phyloP scores from a whole-genome alignment of 495 filamentous ascomycete genomes.

The Hypoxylon fragiforme region DNA sequence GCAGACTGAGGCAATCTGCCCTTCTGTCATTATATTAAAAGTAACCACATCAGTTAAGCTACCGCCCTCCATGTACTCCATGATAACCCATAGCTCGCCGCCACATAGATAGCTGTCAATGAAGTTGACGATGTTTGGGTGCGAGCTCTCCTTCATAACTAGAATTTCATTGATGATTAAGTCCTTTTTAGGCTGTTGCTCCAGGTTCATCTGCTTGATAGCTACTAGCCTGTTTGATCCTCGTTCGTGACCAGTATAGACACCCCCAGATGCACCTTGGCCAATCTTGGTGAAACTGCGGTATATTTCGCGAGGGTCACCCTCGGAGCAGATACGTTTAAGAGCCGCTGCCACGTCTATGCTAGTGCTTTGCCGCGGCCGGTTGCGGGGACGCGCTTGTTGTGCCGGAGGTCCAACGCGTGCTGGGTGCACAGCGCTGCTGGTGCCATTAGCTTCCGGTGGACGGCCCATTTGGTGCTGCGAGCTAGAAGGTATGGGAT shows the following conservation, averaged over 20 bases:
- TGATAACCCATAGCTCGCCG: conserved; percentile 95
- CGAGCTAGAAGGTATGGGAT: conserved; percentile 56
- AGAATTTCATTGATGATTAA: conserved; percentile 98
- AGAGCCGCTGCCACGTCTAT: conserved; percentile 83
- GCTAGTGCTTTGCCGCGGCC: conserved; percentile 68
- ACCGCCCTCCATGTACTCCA: conserved; percentile 99
- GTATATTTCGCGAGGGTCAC: conserved; percentile 86
- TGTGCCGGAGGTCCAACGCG: conserved; percentile 48
- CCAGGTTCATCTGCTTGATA: conserved; percentile 99
- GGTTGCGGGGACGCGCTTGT: conserved; percentile 71
- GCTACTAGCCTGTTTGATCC: conserved; percentile 85
- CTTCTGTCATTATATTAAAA: conserved; percentile 98
- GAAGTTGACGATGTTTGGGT: conserved; percentile 99
- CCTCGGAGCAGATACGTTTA: conserved; percentile 84
- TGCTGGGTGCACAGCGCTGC: conserved; percentile 49
- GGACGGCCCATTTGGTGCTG: conserved; percentile 59
- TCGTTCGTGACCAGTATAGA: conserved; percentile 87
- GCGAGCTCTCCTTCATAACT: conserved; percentile 98
- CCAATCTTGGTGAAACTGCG: conserved; percentile 91
- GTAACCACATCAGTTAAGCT: conserved; percentile 98
- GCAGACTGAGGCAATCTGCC: conserved; percentile 94
- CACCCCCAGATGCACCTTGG: conserved; percentile 94
- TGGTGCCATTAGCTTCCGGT: conserved; percentile 61
- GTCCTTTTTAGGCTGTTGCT: conserved; percentile 98
- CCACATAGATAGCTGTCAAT: conserved; percentile 90